These are phyloP conservation scores for Solanum sparsipilum DNA, from an alignment of 257 asterid genomes.

Conservation along the genomic window DNA sequence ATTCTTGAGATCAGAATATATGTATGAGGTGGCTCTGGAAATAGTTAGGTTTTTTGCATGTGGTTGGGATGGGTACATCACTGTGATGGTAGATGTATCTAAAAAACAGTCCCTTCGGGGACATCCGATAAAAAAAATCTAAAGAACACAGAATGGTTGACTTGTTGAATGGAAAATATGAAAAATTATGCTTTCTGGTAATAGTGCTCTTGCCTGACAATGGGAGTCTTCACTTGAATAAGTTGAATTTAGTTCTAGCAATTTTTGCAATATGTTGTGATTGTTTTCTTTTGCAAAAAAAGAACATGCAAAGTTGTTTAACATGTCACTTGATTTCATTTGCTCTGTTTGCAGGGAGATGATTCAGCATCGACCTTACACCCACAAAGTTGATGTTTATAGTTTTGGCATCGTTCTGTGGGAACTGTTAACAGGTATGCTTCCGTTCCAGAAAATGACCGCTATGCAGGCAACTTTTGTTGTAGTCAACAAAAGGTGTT, in stretches of 20 bases:
- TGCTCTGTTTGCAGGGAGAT: conserved; percentile 59
- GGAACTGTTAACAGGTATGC: conserved; percentile 96
- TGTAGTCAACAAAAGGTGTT: conserved; percentile 90
- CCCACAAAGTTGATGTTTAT: conserved; percentile 66
- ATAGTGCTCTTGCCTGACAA: not conserved
- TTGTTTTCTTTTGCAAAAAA: not conserved
- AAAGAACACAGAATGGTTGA: not conserved
- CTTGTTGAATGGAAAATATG: not conserved
- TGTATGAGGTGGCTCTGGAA: not conserved
- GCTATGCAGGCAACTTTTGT: conserved; percentile 98
- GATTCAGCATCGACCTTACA: conserved; percentile 79
- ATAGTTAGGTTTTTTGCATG: not conserved
- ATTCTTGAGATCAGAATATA: not conserved
- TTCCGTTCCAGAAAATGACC: conserved; percentile 91
- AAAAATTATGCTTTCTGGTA: not conserved
- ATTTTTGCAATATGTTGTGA: too few species aligned
- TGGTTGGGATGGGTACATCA: not conserved
- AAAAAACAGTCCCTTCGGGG: too few species aligned
- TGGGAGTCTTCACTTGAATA: not conserved
- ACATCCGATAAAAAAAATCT: not conserved
- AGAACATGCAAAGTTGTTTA: not conserved
- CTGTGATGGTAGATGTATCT: not conserved
- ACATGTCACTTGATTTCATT: not conserved
- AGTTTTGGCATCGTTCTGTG: conserved; percentile 96
- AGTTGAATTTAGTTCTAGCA: too few species aligned